A percentile compares a stretch with the other conserved stretches of the same genome.
Conservation (phyloP, 306 rosid species). For the Styphnolobium japonicum region DNA sequence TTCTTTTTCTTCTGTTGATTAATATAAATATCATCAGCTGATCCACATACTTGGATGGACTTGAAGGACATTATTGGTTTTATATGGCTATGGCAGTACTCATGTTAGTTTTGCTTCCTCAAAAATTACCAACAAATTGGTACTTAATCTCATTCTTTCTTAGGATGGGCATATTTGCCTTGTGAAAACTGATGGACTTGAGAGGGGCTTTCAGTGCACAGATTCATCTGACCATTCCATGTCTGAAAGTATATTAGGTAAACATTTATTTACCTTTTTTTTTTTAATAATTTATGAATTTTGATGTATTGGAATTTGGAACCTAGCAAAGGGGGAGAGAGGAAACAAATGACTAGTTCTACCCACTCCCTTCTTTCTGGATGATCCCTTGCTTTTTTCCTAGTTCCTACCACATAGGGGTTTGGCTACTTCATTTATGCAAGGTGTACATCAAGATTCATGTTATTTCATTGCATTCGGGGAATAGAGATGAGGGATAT, state of each 20-base stretch:
- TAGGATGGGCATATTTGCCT: slow-evolving; percentile 45
- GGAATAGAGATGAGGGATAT: not conserved
- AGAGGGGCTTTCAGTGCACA: slow-evolving; percentile 48
- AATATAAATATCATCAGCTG: not conserved
- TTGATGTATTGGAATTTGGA: slow-evolving; percentile 5
- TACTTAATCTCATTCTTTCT: slow-evolving; percentile 24
- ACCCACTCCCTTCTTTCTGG: not conserved
- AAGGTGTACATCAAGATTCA: not conserved
- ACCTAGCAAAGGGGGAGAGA: not conserved
- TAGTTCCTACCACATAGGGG: not conserved
- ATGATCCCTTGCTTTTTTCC: not conserved
- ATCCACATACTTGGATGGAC: slow-evolving; percentile 7
- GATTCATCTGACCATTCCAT: slow-evolving; percentile 51
- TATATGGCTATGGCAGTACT: not conserved
- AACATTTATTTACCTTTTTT: slow-evolving; percentile 2
- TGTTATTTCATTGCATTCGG: no score
- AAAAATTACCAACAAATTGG: not conserved
- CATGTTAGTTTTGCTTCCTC: not conserved
- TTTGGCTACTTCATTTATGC: not conserved
- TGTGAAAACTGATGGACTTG: slow-evolving; percentile 51
- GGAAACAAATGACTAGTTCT: not conserved
- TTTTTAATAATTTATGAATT: not conserved
- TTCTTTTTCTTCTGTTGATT: slow-evolving; percentile 5
- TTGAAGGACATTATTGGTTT: not conserved
- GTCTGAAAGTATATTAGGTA: slow-evolving; percentile 59